Conservation (phyloP, 1,284 basidiomycete species). For the Mixia osmundae region DNA sequence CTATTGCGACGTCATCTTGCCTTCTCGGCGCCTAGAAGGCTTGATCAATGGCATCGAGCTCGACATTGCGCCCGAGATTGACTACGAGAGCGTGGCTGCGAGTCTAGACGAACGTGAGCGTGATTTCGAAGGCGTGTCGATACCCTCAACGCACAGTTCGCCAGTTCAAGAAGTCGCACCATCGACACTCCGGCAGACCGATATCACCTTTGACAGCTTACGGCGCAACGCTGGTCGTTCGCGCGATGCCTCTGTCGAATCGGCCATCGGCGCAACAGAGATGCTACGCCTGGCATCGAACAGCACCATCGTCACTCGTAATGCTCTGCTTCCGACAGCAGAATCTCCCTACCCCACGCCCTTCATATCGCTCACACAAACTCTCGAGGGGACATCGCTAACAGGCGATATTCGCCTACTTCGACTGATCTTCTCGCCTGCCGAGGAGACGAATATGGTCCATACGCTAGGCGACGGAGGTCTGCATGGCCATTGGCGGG, state of each 20-base stretch:
- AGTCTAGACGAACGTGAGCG: background rate
- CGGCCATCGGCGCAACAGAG: background rate
- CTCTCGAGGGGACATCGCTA: slow-evolving; percentile 9
- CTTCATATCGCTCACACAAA: slow-evolving; percentile 14
- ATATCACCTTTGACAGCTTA: background rate
- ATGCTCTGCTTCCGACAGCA: background rate
- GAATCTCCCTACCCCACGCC: slow-evolving; percentile 8
- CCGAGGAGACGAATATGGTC: slow-evolving; percentile 8
- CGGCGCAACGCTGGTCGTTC: background rate
- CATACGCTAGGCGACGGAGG: slow-evolving; percentile 12
- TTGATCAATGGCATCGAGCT: background rate
- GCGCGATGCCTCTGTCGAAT: background rate
- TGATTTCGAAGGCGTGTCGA: background rate
- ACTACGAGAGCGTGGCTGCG: background rate
- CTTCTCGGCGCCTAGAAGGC: background rate
- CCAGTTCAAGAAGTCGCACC: background rate
- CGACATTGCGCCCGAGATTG: background rate
- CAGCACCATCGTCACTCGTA: no score
- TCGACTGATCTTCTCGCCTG: slow-evolving; percentile 7
- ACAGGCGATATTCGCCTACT: slow-evolving; percentile 14
- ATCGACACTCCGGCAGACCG: background rate
- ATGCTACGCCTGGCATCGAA: no score
- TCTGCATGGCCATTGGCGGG: slow-evolving; percentile 10
- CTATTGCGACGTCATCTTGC: slow-evolving; percentile 12
- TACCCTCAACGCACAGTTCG: background rate